Percentiles rank a stretch among this genome's conserved stretches.
Conservation (phyloP, 106 monocot species). For the Platanthera guangdongensis region DNA sequence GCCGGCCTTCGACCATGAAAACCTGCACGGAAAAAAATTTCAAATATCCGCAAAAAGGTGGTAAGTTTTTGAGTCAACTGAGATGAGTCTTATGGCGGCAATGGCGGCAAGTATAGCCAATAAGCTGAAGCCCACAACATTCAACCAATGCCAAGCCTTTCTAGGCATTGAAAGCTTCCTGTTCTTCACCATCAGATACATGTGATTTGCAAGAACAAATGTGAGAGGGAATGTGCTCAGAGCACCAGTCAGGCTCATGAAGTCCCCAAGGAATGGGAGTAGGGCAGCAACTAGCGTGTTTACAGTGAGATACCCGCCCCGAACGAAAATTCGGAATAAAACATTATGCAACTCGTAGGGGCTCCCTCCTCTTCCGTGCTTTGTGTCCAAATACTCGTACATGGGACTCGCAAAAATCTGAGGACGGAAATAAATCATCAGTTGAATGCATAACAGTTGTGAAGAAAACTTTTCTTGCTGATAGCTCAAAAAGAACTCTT, state of each 20-base stretch:
- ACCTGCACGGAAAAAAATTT: background rate
- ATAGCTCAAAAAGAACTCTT: too few species aligned
- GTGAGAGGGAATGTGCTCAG: constrained; percentile 87
- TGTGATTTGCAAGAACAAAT: constrained; percentile 92
- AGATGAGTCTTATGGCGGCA: constrained; percentile 55
- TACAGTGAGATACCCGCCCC: constrained; percentile 74
- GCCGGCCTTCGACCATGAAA: too few species aligned
- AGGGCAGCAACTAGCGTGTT: constrained; percentile 78
- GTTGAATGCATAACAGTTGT: background rate
- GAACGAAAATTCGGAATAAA: constrained; percentile 55
- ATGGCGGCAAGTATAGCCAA: constrained; percentile 52
- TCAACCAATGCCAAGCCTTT: constrained; percentile 80
- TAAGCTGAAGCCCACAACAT: constrained; percentile 58
- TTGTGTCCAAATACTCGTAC: constrained; percentile 91
- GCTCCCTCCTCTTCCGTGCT: constrained; percentile 41
- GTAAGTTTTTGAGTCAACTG: constrained; percentile 60
- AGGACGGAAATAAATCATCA: background rate
- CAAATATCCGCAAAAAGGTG: constrained; percentile 69
- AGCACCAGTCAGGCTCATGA: constrained; percentile 94
- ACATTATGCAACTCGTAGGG: constrained; percentile 55
- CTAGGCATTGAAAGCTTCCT: constrained; percentile 33
- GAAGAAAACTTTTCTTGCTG: too few species aligned
- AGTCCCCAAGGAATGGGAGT: constrained; percentile 88
- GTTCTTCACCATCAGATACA: constrained; percentile 69
- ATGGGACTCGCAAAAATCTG: constrained; percentile 97